Conservation (phyloP, 176 grass and related monocot genomes). For the Eleusine coracana region DNA sequence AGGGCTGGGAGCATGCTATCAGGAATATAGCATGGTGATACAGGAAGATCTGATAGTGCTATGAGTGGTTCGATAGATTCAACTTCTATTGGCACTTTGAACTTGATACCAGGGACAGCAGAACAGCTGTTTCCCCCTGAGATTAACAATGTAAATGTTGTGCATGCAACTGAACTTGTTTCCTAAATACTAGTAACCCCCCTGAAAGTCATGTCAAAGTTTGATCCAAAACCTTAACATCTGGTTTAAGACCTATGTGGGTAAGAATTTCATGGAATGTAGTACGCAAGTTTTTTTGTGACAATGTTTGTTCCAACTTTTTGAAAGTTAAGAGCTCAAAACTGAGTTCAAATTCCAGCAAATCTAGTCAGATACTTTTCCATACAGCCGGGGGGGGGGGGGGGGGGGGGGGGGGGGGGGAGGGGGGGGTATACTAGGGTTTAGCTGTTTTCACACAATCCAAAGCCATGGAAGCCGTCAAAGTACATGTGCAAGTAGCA, state of each 20-base stretch:
- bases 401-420: too few species aligned
- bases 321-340: not conserved
- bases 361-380: constrained; percentile 21
- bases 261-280: not conserved
- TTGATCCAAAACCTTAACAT: constrained; percentile 2
- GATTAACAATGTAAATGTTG: not conserved
- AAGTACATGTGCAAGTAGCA: not conserved
- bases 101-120: not conserved
- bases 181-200: not conserved
- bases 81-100: not conserved
- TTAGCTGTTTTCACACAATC: not conserved
- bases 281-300: not conserved
- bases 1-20: too few species aligned
- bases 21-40: too few species aligned
- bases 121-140: not conserved
- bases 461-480: constrained; percentile 6
- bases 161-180: not conserved
- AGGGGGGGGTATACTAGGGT: not conserved
- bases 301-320: constrained; percentile 25
- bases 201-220: too few species aligned
- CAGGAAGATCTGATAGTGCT: too few species aligned
- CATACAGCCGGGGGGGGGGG: too few species aligned
- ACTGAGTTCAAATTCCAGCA: constrained; percentile 18
- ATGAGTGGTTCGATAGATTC: not conserved
- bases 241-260: not conserved